Evolutionary conservation across 208 protist genomes (phyloP).

Genomic region (Wallacemonas sp.): DNA sequence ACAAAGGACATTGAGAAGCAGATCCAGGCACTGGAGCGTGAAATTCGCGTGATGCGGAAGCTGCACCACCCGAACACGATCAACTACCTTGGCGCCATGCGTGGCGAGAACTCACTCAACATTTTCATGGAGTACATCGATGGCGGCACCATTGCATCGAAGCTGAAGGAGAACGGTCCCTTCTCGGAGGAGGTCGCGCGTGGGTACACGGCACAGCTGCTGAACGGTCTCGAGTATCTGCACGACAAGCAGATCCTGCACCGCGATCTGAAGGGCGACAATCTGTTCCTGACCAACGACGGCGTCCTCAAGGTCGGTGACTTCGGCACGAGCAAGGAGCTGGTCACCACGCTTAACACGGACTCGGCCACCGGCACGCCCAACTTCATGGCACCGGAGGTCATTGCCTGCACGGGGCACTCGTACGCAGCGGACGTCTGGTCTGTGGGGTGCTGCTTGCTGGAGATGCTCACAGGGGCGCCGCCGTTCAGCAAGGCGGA

Average conservation of each 20-base stretch:
- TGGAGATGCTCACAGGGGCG: constrained; percentile 90
- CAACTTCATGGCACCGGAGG: constrained; percentile 94
- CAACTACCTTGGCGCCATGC: constrained; percentile 78
- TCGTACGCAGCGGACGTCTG: constrained; percentile 91
- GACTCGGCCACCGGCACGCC: constrained; percentile 90
- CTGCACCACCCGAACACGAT: constrained; percentile 92
- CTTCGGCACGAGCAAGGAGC: constrained; percentile 90
- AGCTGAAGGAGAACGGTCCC: constrained; percentile 55
- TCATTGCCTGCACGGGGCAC: constrained; percentile 89
- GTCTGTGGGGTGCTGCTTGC: constrained; percentile 90
- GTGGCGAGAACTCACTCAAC: constrained; percentile 71
- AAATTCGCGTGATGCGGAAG: constrained; percentile 92
- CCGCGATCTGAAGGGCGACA: constrained; percentile 93
- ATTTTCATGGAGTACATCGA: constrained; percentile 94
- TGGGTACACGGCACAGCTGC: constrained; percentile 82
- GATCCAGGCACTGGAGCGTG: constrained; percentile 77
- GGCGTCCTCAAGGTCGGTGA: constrained; percentile 85
- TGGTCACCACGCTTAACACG: constrained; percentile 80
- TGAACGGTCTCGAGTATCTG: constrained; percentile 89
- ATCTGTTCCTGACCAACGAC: constrained; percentile 85
- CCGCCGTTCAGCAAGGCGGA: constrained; percentile 84
- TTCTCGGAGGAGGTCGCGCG: constrained; percentile 70
- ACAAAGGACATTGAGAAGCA: constrained; percentile 82
- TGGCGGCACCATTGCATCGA: constrained; percentile 78
- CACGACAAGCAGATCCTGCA: constrained; percentile 86